Evolutionary conservation across 805 yeast genomes (phyloP), one percentile per base, ranked within the genome.

Genomic region (Sporopachydermia quercuum): DNA sequence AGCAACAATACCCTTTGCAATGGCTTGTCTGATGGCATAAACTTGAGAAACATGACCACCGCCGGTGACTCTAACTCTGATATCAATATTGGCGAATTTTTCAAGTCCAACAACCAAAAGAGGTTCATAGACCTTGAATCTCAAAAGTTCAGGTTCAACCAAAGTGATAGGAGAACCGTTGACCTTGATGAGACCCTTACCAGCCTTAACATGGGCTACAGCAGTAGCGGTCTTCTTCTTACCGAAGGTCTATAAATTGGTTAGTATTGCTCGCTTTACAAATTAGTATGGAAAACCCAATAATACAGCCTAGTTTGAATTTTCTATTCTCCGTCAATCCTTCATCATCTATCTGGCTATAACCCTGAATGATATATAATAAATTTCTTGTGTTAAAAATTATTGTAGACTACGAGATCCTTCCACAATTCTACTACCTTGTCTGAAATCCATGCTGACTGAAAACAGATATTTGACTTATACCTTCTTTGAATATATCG

Each of bases 11-110:
- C 98, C 98, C 78, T 91, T 91, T 62, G 98, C 97, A 68, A 91
- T 84, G 54, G 98, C 98, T 61, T 91, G 98, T 78, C 98, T 89
- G 73, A 91, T 91, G 58, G 98, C 98, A 77, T 91, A 91, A 56
- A 91, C 94, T 78, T 91, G 98, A 53, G 97, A 89, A 57, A 89
- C 96, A 81, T 91, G 98, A 76, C 98, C 98, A 86, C 98, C 98
- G 72, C 98, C 98, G 65, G 95, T 78, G 65, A 91, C 97, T 71
- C 91, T 80, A 66, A 91, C 93, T 77, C 97, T 89, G 74, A 91
- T 85, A 74, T 91, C 98, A 61, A 91, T 80, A 77, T 79, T 78
- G 69, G 94, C 89, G 74, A 86, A 91, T 74, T 91, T 91, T 78
- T 91, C 97, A 65, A 91, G 78, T 63, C 98, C 98, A 63, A 85